Percentiles rank a stretch among this genome's conserved stretches.
Conservation (phyloP, 169 alveolate species). For the Cryptosporidium parvum region DNA sequence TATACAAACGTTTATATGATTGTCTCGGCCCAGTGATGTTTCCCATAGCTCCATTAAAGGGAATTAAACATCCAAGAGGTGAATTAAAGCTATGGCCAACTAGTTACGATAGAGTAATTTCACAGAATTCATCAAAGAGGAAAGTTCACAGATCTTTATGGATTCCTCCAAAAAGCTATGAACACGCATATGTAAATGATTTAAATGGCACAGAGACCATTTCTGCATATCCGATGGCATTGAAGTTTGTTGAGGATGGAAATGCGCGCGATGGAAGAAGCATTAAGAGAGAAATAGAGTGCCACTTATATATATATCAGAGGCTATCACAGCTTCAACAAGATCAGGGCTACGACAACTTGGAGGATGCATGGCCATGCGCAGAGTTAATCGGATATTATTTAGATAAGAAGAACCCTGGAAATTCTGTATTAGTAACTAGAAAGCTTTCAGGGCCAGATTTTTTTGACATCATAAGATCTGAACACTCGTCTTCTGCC, state of each 20-base stretch:
- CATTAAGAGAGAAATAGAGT: slow-evolving; percentile 88
- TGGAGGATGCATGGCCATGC: slow-evolving; percentile 89
- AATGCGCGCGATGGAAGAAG: slow-evolving; percentile 88
- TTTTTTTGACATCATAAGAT: slow-evolving; percentile 86
- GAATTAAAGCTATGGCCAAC: slow-evolving; percentile 84
- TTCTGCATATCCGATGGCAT: slow-evolving; percentile 85
- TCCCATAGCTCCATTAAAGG: slow-evolving; percentile 82
- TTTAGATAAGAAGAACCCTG: slow-evolving; percentile 86
- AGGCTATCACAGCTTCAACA: slow-evolving; percentile 78
- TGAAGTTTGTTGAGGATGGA: slow-evolving; percentile 87
- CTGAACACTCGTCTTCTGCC: slow-evolving; percentile 82
- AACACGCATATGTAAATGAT: slow-evolving; percentile 77
- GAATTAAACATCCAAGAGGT: slow-evolving; percentile 81
- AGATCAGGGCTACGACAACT: slow-evolving; percentile 68
- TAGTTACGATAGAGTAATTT: slow-evolving; percentile 80
- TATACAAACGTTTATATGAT: slow-evolving; percentile 83
- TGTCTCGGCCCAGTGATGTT: slow-evolving; percentile 85
- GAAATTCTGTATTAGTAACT: slow-evolving; percentile 83
- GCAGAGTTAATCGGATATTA: slow-evolving; percentile 88
- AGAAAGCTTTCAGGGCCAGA: slow-evolving; percentile 89
- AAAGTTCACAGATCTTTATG: slow-evolving; percentile 86
- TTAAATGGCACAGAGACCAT: slow-evolving; percentile 1
- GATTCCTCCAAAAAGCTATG: slow-evolving; percentile 76
- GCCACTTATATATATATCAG: slow-evolving; percentile 87
- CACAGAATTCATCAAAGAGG: slow-evolving; percentile 87